Evolutionary conservation across 140 eudicot genomes (phyloP), one percentile per base, ranked within the genome.

Genomic region (Flaveria floridana): DNA sequence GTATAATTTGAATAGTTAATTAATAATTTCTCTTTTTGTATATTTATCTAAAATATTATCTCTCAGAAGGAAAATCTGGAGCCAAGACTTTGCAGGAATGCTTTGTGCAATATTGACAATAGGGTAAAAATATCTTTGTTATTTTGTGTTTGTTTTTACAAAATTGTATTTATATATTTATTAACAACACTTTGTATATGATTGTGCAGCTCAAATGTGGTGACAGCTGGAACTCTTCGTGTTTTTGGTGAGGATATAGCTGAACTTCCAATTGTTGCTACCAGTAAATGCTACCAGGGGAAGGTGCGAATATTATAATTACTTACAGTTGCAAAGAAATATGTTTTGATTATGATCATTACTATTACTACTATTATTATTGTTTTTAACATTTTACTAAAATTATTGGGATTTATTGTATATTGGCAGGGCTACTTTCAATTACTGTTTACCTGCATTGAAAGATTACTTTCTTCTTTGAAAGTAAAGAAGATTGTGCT

Each of bases 221-320:
- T 89, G 57, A 85, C 96, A 34, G 96, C 89, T 77, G 99, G 86
- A 48, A 85, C 88, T 50, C 86, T 94, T 41, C 87, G 99, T 44
- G 80, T 94, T 59, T 90, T 90, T 61, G 95, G 96, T 16, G 83
- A 79, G 26, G 92, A 90, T 78, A 58, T 90, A 59, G 99, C 96
- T 6, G 99, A 94, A 74, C 96, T 94, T 51, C 99, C 99, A 1
- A 75, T 94, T 64, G 99, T 86, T 66, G 99, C 99, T 47, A 94
- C 99, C 55, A 87, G 89, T 62, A 82, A 71, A 71, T 82, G 76
- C 53, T 78, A 85, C 84, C 97, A 90, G 51, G 90, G 96, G 74
- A 86, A 94, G 93, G 98, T 93, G 62, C 77, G 85, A 37, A 56
- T 63, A 14, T 39, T 47, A 30, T 63, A 30, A 6, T n/a, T 28